phyloP scores from a whole-genome alignment of 768 basidiomycete species.

The Collybia mongolica region DNA sequence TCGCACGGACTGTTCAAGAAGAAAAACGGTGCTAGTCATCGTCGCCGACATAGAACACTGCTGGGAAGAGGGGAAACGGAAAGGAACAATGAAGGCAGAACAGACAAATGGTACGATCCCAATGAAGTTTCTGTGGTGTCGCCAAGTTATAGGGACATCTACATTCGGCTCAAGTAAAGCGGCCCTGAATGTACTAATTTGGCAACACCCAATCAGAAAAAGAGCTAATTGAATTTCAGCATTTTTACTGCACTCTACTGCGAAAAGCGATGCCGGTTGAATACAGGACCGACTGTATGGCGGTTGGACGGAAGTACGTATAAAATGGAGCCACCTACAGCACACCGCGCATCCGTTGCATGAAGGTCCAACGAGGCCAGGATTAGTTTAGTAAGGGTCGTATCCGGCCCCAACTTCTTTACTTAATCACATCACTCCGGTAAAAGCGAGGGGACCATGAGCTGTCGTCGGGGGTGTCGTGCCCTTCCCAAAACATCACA shows the following conservation, averaged over 20 bases:
- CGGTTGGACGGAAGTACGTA: too few species aligned
- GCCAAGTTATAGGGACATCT: not conserved
- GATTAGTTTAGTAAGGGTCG: too few species aligned
- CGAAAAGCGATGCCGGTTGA: not conserved
- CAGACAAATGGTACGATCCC: slow-evolving; percentile 1
- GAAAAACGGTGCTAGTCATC: slow-evolving; percentile 11
- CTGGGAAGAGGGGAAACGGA: not conserved
- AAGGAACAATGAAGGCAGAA: not conserved
- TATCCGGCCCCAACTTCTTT: too few species aligned
- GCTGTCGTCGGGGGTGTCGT: too few species aligned
- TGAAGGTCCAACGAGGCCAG: too few species aligned
- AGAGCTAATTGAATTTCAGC: not conserved
- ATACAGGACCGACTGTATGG: too few species aligned
- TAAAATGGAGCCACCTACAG: too few species aligned
- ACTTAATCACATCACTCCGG: too few species aligned
- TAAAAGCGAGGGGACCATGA: too few species aligned
- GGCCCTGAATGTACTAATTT: not conserved
- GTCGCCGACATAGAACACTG: slow-evolving; percentile 9
- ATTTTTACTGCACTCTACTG: not conserved
- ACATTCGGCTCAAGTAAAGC: not conserved
- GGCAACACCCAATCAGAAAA: not conserved
- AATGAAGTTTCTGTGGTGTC: too few species aligned
- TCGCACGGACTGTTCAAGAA: slow-evolving; percentile 1
- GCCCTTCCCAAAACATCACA: too few species aligned
- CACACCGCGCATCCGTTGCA: too few species aligned